Evolutionary conservation across 371 early-diverging fungal species (phyloP), one percentile per base, ranked within the genome.

Genomic region (Synchytrium microbalum): DNA sequence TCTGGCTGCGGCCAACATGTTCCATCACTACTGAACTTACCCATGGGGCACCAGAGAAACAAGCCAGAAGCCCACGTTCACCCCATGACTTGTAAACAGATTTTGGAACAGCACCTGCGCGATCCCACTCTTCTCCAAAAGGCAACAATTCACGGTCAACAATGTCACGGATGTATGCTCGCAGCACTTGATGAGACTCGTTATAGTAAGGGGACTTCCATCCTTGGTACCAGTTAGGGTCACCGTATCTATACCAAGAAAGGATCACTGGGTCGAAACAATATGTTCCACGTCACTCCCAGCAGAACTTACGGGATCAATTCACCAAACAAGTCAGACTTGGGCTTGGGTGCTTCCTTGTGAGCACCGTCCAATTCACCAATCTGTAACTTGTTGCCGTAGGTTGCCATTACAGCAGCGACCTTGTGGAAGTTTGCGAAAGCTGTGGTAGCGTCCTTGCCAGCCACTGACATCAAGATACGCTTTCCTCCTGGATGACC

Each of bases 91-190:
- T 23, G 30, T 23, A 23, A 57, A 57, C 25, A 16, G 16, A 24
- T 14, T 29, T 16, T 19, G 58, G 58, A 14, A 57, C 58, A 14
- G 14, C 14, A 14, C 25, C 25, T 19, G 58, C 58, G 14, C 19
- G 14, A 29, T 57, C 75, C 75, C 0, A 93, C 69, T 90, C 89
- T 69, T 86, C 84, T 63, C 84, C 81, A 72, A 75, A 86, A 24
- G 92, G 91, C 82, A 86, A 90, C 61, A 92, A 77, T 66, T 93
- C n/a, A n/a, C n/a, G n/a, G n/a, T n/a, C n/a, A n/a, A n/a, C n/a
- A n/a, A n/a, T n/a, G n/a, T n/a, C n/a, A n/a, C n/a, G n/a, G n/a
- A n/a, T n/a, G n/a, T n/a, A n/a, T n/a, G n/a, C n/a, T n/a, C n/a
- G n/a, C n/a, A n/a, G n/a, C n/a, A n/a, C n/a, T n/a, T n/a, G n/a